Evolutionary conservation across 768 basidiomycete genomes (phyloP).

Genomic region (Lanmaoa rubissima): DNA sequence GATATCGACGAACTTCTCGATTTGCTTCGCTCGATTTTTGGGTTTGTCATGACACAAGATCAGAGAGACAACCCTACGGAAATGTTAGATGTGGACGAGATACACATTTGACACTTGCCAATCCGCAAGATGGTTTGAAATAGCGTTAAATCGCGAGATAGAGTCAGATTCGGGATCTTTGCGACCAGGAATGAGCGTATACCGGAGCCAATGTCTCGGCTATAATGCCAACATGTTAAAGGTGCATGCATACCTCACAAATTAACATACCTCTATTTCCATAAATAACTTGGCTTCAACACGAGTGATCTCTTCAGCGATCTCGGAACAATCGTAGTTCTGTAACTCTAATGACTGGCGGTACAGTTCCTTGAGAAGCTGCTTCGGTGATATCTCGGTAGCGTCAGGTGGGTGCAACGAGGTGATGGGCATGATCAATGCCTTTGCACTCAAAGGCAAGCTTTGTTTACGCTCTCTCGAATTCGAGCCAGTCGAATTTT

Average conservation of each 20-base stretch:
- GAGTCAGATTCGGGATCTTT: slow-evolving; percentile 65
- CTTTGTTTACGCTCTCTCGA: slow-evolving; percentile 68
- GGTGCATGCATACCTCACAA: not conserved
- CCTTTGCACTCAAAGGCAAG: slow-evolving; percentile 52
- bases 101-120: slow-evolving; percentile 50
- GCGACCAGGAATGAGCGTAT: slow-evolving; percentile 66
- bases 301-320: slow-evolving; percentile 86
- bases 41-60: slow-evolving; percentile 85
- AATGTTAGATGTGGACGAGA: slow-evolving; percentile 2
- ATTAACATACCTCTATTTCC: slow-evolving; percentile 62
- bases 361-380: slow-evolving; percentile 61
- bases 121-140: slow-evolving; percentile 81
- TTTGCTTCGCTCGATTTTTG: slow-evolving; percentile 70
- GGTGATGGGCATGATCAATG: slow-evolving; percentile 38
- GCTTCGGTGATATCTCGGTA: slow-evolving; percentile 47
- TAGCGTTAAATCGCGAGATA: slow-evolving; percentile 67
- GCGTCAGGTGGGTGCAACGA: slow-evolving; percentile 30
- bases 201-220: slow-evolving; percentile 88
- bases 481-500: slow-evolving; percentile 25
- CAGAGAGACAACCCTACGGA: slow-evolving; percentile 79
- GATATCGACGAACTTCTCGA: slow-evolving; percentile 87
- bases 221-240: slow-evolving; percentile 30
- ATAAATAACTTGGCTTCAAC: slow-evolving; percentile 68
- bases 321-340: slow-evolving; percentile 54
- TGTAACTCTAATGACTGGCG: slow-evolving; percentile 58